phyloP scores from a whole-genome alignment of 164 flowering plant species.

The Warburgia ugandensis region DNA sequence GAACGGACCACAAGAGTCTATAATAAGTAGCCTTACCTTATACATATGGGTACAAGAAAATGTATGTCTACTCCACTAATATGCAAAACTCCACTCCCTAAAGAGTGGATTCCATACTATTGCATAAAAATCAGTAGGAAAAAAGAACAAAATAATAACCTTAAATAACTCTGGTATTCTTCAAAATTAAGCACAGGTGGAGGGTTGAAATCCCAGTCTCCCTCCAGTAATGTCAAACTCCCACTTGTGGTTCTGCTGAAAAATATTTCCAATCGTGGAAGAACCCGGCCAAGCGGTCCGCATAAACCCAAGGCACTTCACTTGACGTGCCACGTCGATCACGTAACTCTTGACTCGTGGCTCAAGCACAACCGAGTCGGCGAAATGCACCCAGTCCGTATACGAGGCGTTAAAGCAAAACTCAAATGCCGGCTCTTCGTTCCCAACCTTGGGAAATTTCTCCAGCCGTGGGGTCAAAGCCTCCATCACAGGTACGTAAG shows the following conservation, averaged over 20 bases:
- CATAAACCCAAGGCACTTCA: conserved; percentile 57
- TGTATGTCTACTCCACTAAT: too few relatives aligned
- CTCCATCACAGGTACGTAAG: conserved; percentile 37
- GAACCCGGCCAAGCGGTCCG: conserved; percentile 27
- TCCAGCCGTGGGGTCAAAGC: conserved; percentile 21
- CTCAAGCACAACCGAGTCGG: conserved; percentile 39
- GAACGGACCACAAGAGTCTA: too few relatives aligned
- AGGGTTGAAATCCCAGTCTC: conserved; percentile 26
- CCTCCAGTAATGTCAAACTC: conserved; percentile 38
- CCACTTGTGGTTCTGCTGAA: conserved; percentile 83
- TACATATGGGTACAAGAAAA: too few relatives aligned
- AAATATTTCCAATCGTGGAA: conserved; percentile 56
- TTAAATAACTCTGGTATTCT: too few relatives aligned
- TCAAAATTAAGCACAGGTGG: conserved; percentile 14
- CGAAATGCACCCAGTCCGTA: conserved; percentile 46
- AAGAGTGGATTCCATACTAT: too few relatives aligned
- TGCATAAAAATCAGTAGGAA: too few relatives aligned
- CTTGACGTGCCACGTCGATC: conserved; percentile 33
- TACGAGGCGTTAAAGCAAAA: conserved; percentile 47
- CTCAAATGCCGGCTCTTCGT: conserved; percentile 35
- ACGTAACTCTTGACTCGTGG: conserved; percentile 67
- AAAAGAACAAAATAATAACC: too few relatives aligned
- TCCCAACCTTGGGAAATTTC: conserved; percentile 14
- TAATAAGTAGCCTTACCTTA: too few relatives aligned
- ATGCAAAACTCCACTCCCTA: too few relatives aligned